Conservation (phyloP, 139 green algal species). For the Monoraphidium neglectum region DNA sequence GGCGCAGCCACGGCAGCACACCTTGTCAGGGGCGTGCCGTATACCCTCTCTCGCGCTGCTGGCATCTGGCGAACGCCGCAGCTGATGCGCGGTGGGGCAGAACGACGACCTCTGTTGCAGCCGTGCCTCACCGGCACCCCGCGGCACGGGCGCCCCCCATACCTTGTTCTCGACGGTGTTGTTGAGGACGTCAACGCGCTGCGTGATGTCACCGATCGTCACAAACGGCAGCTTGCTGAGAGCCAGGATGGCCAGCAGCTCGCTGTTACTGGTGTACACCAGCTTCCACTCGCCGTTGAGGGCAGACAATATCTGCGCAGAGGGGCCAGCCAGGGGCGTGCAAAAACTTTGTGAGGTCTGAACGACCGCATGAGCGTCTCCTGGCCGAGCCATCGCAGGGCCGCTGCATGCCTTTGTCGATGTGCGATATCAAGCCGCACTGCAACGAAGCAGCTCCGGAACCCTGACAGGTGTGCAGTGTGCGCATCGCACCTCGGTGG, state of each 20-base stretch:
- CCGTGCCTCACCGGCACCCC: too few species aligned
- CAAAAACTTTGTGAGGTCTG: too few species aligned
- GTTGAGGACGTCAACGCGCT: slow-evolving; percentile 71
- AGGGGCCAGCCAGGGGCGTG: slow-evolving; percentile 16
- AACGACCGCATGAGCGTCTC: too few species aligned
- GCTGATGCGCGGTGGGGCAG: too few species aligned
- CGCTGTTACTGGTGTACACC: slow-evolving; percentile 88
- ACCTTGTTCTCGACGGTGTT: slow-evolving; percentile 82
- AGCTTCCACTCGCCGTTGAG: slow-evolving; percentile 84
- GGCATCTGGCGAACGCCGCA: too few species aligned
- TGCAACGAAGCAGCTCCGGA: too few species aligned
- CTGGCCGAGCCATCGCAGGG: too few species aligned
- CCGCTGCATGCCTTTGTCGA: too few species aligned
- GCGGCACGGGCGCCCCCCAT: background rate
- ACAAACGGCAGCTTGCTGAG: slow-evolving; percentile 80
- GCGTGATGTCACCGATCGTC: slow-evolving; percentile 83
- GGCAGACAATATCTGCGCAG: slow-evolving; percentile 18
- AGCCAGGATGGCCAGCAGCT: slow-evolving; percentile 82
- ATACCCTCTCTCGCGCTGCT: background rate
- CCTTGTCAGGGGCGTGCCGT: background rate
- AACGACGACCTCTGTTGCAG: too few species aligned
- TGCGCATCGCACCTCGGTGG: slow-evolving; percentile 56
- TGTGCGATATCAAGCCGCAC: too few species aligned
- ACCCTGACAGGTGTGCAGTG: background rate
- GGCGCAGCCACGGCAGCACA: background rate